Evolutionary conservation across 202 grass and related monocot genomes (phyloP).

Genomic region (Digitaria exilis): DNA sequence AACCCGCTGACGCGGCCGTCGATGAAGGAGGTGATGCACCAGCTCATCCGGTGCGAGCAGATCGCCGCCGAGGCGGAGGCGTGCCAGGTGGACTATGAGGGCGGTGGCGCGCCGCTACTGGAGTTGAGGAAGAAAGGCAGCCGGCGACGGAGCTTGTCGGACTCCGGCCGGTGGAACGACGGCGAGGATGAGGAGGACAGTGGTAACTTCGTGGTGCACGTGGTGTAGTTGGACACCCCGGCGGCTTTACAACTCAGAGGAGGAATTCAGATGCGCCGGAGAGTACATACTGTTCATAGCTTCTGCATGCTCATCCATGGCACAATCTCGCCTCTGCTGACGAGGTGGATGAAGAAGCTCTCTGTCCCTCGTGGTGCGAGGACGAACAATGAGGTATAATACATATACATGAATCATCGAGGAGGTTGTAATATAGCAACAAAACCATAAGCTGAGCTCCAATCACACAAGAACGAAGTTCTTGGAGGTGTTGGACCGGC

Average conservation of each 20-base stretch:
- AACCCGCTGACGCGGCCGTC: slow-evolving; percentile 47
- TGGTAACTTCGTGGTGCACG: slow-evolving; percentile 59
- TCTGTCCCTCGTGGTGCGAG: not conserved
- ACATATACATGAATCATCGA: not conserved
- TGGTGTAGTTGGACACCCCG: slow-evolving; percentile 3
- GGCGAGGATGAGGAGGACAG: slow-evolving; percentile 37
- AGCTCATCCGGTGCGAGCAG: slow-evolving; percentile 46
- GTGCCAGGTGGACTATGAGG: slow-evolving; percentile 27
- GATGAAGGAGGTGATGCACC: slow-evolving; percentile 69
- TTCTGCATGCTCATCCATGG: not conserved
- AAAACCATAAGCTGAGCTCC: not conserved
- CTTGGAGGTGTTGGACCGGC: not conserved
- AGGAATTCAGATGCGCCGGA: not conserved
- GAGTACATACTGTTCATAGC: not conserved
- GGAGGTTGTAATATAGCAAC: not conserved
- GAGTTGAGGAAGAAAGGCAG: slow-evolving; percentile 48
- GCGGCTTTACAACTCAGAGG: not conserved
- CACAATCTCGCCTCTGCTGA: not conserved
- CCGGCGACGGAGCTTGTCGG: slow-evolving; percentile 24
- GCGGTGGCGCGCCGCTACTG: slow-evolving; percentile 30
- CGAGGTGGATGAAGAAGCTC: not conserved
- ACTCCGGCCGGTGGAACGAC: slow-evolving; percentile 26
- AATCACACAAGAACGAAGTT: slow-evolving; percentile 1
- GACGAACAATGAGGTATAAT: not conserved
- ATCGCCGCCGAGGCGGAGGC: slow-evolving; percentile 14